Evolutionary conservation across 83 land plant genomes (phyloP).

Genomic region (Larix sibirica): DNA sequence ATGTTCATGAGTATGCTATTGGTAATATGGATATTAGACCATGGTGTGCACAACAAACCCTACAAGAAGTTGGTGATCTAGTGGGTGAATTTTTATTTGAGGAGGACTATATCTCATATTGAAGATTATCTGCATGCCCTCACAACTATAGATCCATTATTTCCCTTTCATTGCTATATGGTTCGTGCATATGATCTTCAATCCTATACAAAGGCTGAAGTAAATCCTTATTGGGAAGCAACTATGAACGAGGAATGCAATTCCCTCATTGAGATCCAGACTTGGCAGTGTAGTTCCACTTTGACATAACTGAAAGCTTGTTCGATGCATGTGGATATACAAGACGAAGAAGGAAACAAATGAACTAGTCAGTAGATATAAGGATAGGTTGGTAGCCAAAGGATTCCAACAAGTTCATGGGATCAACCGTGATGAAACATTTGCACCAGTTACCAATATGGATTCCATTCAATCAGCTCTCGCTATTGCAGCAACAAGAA

Average conservation of each 20-base stretch:
- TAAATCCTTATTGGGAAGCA: neutral
- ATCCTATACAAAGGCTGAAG: neutral
- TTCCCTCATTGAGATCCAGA: neutral
- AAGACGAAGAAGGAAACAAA: neutral
- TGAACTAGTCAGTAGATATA: neutral
- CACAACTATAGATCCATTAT: neutral
- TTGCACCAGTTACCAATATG: neutral
- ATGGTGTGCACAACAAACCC: neutral
- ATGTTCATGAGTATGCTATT: neutral
- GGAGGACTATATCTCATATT: neutral
- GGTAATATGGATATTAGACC: neutral
- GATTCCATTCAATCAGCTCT: too few species aligned
- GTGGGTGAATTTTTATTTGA: too few species aligned
- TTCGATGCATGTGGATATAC: neutral
- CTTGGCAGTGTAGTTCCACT: neutral
- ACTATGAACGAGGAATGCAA: neutral
- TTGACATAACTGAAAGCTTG: neutral
- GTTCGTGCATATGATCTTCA: neutral
- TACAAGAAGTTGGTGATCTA: too few species aligned
- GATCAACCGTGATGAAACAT: neutral
- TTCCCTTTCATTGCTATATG: neutral
- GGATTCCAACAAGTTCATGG: neutral
- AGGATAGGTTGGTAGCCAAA: neutral
- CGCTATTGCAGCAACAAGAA: too few species aligned
- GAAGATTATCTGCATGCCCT: neutral